A percentile compares a stretch with the other conserved stretches of the same genome.
phyloP scores from a whole-genome alignment of 1,284 basidiomycete species.

The Trichosporon ovoides region DNA sequence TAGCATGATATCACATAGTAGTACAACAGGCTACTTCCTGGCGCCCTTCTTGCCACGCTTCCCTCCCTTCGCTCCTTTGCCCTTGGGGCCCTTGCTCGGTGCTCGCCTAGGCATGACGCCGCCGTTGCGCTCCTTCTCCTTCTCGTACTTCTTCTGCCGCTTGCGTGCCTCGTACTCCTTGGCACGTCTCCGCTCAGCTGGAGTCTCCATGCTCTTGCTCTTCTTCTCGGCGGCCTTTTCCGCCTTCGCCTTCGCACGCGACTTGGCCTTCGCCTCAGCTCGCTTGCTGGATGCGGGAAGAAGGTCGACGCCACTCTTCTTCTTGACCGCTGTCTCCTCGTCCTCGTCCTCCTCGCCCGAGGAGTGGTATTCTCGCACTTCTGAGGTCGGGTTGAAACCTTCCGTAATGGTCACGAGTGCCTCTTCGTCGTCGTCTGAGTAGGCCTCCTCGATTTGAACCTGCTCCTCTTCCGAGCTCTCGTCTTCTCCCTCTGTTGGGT shows the following conservation, averaged over 20 bases:
- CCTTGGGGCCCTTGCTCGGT: slow-evolving; percentile 16
- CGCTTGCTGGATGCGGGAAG: slow-evolving; percentile 40
- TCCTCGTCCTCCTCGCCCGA: slow-evolving; percentile 21
- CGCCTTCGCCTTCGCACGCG: slow-evolving; percentile 2
- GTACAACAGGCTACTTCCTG: slow-evolving; percentile 7
- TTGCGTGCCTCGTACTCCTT: slow-evolving; percentile 41
- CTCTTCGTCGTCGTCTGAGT: slow-evolving; percentile 46
- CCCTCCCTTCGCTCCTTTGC: slow-evolving; percentile 11
- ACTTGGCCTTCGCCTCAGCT: slow-evolving; percentile 23
- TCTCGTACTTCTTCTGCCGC: slow-evolving; percentile 41
- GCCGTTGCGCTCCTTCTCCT: slow-evolving; percentile 30
- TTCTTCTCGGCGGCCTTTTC: slow-evolving; percentile 22
- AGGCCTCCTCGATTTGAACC: slow-evolving; percentile 35
- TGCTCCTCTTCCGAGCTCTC: slow-evolving; percentile 18
- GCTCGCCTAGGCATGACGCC: slow-evolving; percentile 4
- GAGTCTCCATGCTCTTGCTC: slow-evolving; percentile 38
- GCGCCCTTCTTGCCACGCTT: slow-evolving; percentile 23
- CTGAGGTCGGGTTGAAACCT: slow-evolving; percentile 41
- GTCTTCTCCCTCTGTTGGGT: slow-evolving; percentile 12
- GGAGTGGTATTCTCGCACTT: background rate
- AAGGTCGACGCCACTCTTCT: slow-evolving; percentile 24
- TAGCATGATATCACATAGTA: background rate
- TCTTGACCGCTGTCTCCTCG: slow-evolving; percentile 16
- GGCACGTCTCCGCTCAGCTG: slow-evolving; percentile 36
- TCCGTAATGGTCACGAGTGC: slow-evolving; percentile 49